A percentile compares a stretch with the other conserved stretches of the same genome.
phyloP scores from a whole-genome alignment of 2,329 filamentous ascomycete genomes.

The Botrytis fabae region DNA sequence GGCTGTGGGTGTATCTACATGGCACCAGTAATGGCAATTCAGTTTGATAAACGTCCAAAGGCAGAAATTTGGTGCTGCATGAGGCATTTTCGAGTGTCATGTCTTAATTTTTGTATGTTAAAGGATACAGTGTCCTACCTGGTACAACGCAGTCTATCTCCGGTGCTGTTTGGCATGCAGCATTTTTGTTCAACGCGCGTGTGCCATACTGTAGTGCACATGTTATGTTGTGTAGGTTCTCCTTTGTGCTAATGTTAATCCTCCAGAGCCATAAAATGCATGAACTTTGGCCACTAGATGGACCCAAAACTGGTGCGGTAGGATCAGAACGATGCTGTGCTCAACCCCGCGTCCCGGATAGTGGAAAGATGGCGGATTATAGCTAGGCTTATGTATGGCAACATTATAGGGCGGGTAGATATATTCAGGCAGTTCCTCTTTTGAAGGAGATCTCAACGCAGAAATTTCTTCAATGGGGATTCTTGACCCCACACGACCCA shows the following conservation, averaged over 20 bases:
- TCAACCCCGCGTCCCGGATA: neutral
- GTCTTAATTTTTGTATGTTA: neutral
- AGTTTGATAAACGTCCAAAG: neutral
- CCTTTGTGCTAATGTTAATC: neutral
- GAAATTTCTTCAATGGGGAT: neutral
- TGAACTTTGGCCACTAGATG: neutral
- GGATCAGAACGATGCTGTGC: neutral
- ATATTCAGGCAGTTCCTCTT: neutral
- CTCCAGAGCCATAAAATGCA: neutral
- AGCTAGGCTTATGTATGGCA: neutral
- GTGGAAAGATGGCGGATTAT: neutral
- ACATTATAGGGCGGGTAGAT: neutral
- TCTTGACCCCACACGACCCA: neutral
- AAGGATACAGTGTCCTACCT: neutral
- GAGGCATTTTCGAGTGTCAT: neutral
- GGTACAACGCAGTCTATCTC: neutral
- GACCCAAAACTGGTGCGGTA: conserved; percentile 8
- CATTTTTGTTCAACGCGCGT: neutral
- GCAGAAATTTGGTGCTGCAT: neutral
- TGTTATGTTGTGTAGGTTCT: neutral
- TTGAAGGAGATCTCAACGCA: neutral
- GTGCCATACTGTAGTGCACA: neutral
- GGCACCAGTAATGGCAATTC: neutral
- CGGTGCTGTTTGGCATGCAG: neutral
- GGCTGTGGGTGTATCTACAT: neutral